Percentiles rank a stretch among this genome's conserved stretches.
These are phyloP conservation scores for Caryocar brasiliense DNA, from an alignment of 441 rosid genomes.

Conservation along the genomic window DNA sequence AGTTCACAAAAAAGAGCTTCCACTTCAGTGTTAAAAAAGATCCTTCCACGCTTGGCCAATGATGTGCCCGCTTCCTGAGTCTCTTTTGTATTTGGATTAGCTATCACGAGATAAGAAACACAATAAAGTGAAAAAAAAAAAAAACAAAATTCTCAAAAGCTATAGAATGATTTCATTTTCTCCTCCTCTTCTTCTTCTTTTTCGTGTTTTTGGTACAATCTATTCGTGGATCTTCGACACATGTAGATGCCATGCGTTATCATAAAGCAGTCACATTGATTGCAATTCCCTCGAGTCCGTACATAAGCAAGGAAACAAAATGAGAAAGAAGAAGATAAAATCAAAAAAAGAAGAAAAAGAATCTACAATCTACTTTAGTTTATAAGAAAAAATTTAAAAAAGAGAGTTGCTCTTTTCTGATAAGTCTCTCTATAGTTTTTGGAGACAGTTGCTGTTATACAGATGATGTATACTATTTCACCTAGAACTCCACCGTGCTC, in stretches of 20 bases:
- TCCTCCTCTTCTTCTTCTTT: too few species aligned
- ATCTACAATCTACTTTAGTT: slow-evolving; percentile 25
- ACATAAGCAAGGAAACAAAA: slow-evolving; percentile 19
- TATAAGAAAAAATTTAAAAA: neutral
- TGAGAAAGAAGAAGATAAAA: neutral
- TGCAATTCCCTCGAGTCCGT: slow-evolving; percentile 15
- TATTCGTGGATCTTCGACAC: slow-evolving; percentile 25
- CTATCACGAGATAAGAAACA: slow-evolving; percentile 20
- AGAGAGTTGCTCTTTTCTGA: slow-evolving; percentile 13
- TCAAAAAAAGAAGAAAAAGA: slow-evolving; percentile 1
- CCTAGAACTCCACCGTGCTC: slow-evolving; percentile 12
- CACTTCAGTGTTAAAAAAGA: slow-evolving; percentile 29
- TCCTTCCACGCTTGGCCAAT: slow-evolving; percentile 12
- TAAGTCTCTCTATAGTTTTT: slow-evolving; percentile 13
- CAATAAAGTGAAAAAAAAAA: slow-evolving; percentile 14
- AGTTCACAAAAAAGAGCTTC: slow-evolving; percentile 37
- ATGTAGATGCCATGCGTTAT: slow-evolving; percentile 37
- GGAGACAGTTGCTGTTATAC: slow-evolving; percentile 12
- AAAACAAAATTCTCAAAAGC: slow-evolving; percentile 34
- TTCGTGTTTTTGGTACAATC: too few species aligned
- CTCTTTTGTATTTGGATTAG: slow-evolving; percentile 15
- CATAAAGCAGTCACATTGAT: slow-evolving; percentile 35
- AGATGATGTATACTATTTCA: slow-evolving; percentile 13
- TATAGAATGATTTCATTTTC: slow-evolving; percentile 30
- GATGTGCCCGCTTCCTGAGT: slow-evolving; percentile 6